Percentiles rank a stretch among this genome's conserved stretches.
phyloP scores from a whole-genome alignment of 1,284 basidiomycete species.

The Schizopora paradoxa region DNA sequence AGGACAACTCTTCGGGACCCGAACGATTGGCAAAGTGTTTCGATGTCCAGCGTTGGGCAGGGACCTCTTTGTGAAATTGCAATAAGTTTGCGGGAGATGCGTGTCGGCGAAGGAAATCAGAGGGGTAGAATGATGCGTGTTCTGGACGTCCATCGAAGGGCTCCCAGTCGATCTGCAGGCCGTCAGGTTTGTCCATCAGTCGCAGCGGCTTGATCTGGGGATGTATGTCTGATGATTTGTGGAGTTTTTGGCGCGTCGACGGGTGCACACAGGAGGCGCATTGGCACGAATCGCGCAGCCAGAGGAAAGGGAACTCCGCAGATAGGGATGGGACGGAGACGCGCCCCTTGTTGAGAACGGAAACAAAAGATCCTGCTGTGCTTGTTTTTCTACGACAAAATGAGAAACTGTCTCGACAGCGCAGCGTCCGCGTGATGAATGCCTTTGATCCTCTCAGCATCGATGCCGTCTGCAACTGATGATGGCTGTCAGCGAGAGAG shows the following conservation, averaged over 20 bases:
- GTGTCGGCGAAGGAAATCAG: constrained; percentile 46
- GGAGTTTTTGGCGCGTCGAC: constrained; percentile 72
- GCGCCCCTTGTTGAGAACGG: no score
- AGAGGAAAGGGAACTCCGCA: constrained; percentile 11
- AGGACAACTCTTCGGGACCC: constrained; percentile 36
- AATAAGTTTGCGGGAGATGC: constrained; percentile 26
- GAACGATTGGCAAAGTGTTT: constrained; percentile 29
- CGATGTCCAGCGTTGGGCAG: constrained; percentile 33
- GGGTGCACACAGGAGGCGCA: constrained; percentile 60
- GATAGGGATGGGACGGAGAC: constrained; percentile 7
- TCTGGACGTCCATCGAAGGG: constrained; percentile 32
- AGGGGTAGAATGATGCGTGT: constrained; percentile 49
- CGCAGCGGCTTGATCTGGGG: constrained; percentile 36
- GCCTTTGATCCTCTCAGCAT: no score
- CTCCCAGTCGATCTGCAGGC: constrained; percentile 48
- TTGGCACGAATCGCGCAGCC: constrained; percentile 35
- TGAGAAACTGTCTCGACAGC: no score
- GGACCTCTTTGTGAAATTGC: constrained; percentile 38
- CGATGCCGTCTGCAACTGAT: no score
- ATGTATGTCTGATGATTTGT: constrained; percentile 63
- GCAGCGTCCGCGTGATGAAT: no score
- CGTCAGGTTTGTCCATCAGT: constrained; percentile 31
- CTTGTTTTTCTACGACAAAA: no score
- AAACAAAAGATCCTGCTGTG: no score
- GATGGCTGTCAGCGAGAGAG: no score